Conservation (phyloP, 2,329 filamentous ascomycete genomes). For the Chaetoscypha palmicola region DNA sequence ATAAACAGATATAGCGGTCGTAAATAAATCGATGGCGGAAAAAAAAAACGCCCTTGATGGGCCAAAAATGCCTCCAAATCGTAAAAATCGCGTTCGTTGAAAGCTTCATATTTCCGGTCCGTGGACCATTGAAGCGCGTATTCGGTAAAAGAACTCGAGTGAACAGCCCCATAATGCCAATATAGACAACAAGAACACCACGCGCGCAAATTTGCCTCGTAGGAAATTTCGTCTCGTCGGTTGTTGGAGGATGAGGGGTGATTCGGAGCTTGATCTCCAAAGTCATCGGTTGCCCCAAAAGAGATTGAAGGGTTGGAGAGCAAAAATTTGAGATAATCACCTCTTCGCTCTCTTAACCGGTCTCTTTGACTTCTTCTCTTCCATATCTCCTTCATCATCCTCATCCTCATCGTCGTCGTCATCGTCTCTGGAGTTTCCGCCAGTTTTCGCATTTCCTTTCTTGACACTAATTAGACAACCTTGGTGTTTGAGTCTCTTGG, state of each 20-base stretch:
- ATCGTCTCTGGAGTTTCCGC: conserved; percentile 31
- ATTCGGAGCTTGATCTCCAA: not conserved
- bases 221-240: not conserved
- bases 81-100: not conserved
- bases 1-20: not conserved
- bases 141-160: not conserved
- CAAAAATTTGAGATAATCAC: conserved; percentile 1
- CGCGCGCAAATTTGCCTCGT: not conserved
- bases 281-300: not conserved
- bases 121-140: not conserved
- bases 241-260: not conserved
- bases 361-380: conserved; percentile 14
- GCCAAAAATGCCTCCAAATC: not conserved
- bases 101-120: not conserved
- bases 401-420: conserved; percentile 24
- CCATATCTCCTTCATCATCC: conserved; percentile 19
- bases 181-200: not conserved
- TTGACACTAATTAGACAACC: conserved; percentile 81
- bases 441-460: conserved; percentile 66
- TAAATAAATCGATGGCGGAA: not conserved
- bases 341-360: conserved; percentile 16
- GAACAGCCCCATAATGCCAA: not conserved
- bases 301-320: not conserved
- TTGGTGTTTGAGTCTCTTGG: conserved; percentile 68
- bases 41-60: not conserved